Conservation (phyloP, 1,284 basidiomycete genomes). For the Fomitopsis betulina region DNA sequence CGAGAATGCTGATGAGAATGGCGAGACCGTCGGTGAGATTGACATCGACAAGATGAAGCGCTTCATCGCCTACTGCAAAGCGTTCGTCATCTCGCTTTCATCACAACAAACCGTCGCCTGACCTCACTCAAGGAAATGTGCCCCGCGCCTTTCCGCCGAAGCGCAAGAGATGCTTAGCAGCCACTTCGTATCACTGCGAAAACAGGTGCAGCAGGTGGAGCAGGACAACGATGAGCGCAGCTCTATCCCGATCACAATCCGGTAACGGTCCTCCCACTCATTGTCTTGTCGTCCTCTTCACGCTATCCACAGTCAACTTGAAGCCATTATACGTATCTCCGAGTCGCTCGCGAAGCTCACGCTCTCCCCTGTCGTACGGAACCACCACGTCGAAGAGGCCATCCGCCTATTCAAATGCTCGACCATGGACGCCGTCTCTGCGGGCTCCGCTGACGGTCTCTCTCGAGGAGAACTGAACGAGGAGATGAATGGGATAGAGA, state of each 20-base stretch:
- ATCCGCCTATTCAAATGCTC: conserved; percentile 98
- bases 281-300: background rate
- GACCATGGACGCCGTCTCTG: conserved; percentile 98
- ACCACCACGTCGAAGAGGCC: conserved; percentile 97
- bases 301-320: conserved; percentile 72
- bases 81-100: conserved; percentile 40
- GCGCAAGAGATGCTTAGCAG: conserved; percentile 96
- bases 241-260: conserved; percentile 97
- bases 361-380: conserved; percentile 80
- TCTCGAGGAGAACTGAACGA: conserved; percentile 91
- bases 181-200: conserved; percentile 93
- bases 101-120: background rate
- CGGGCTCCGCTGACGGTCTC: conserved; percentile 89
- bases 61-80: conserved; percentile 95
- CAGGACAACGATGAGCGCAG: conserved; percentile 96
- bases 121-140: conserved; percentile 72
- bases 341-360: conserved; percentile 96
- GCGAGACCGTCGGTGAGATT: conserved; percentile 84
- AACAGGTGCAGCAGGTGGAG: conserved; percentile 96
- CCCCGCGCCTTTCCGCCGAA: conserved; percentile 88
- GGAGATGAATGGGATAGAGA: conserved; percentile 91
- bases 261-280: conserved; percentile 44
- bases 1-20: conserved; percentile 53
- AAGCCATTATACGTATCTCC: conserved; percentile 98
- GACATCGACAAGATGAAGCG: conserved; percentile 98